These are phyloP conservation scores for Globisporangium abappressorium DNA, from an alignment of 352 stramenopile genomes.

Conservation along the genomic window DNA sequence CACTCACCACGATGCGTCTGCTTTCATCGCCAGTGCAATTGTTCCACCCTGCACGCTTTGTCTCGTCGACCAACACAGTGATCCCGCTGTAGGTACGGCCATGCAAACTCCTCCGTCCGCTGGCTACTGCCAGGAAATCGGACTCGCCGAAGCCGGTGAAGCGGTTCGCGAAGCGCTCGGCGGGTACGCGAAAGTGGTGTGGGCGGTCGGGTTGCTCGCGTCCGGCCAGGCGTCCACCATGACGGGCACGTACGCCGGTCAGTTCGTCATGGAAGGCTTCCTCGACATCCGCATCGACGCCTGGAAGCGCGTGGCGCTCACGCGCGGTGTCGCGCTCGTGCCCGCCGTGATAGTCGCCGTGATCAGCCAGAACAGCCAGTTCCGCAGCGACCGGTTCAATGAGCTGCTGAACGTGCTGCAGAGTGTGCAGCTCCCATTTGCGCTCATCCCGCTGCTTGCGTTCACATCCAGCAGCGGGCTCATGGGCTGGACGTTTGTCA, in stretches of 20 bases:
- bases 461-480: constrained; percentile 58
- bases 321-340: constrained; percentile 91
- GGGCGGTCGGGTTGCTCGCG: constrained; percentile 92
- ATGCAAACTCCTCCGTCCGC: constrained; percentile 21
- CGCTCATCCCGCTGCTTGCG: constrained; percentile 74
- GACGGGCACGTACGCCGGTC: constrained; percentile 95
- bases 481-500: constrained; percentile 68
- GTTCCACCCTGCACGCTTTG: constrained; percentile 33
- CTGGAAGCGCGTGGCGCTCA: constrained; percentile 77
- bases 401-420: constrained; percentile 87
- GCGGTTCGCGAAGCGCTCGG: constrained; percentile 83
- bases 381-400: constrained; percentile 67
- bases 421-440: constrained; percentile 86
- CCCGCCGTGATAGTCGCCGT: constrained; percentile 84
- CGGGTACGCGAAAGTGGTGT: constrained; percentile 85
- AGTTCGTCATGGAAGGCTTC: constrained; percentile 98
- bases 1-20: neutral
- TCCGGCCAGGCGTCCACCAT: constrained; percentile 95
- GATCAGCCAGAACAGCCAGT: constrained; percentile 45
- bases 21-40: neutral
- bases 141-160: constrained; percentile 77
- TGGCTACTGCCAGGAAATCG: constrained; percentile 86
- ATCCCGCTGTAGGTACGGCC: constrained; percentile 5
- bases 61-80: constrained; percentile 38
- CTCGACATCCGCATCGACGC: constrained; percentile 87